Base-by-base conservation (phyloP, 352 stramenopile genomes). In the Phytophthora capsici region DNA sequence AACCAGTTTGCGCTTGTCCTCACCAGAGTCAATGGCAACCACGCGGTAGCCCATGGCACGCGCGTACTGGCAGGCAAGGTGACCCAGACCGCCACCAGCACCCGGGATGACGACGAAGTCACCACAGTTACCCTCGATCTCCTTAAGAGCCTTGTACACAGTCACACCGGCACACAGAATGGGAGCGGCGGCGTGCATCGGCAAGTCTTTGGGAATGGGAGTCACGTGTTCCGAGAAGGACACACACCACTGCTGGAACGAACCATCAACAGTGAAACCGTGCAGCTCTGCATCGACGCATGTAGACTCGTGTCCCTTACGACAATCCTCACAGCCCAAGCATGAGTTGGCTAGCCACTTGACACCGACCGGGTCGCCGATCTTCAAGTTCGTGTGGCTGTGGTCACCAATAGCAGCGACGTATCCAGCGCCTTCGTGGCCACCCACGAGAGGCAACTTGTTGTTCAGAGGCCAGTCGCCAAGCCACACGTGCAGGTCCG, bases 81-180 rank as follows among this genome's bases (percentile, higher is more conserved):
- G 88, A 14, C 88, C 87, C 9, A 96, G 69, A 45, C 87, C 79
- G 41, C 88, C 88, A 46, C 91, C 73, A 6, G 69, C 69, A 9
- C 88, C 88, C 0, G 77, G 70, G 19, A 96, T 75, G 16, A 69
- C 87, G 0, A 96, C 67, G 4, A 57, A 80, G 45, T 84, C 61
- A 13, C 75, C 76, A 1, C 66, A 57, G 10, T 69, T 32, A 13
- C 74, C 77, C 19, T 69, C 75, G 28, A 77, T 88, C 37, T 87
- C 71, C 63, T 81, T 84, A 36, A 96, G 58, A 1, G 90, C 86
- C 49, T 82, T 91, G 66, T 92, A 97, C 4, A 82, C 82, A 0
- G 91, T 97, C 46, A 97, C 83, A 25, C 91, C 91, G 8, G 89
- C 88, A 61, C 91, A 97, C 23, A 97, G 64, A 3, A 97, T 74